Base-by-base conservation (phyloP, 1,284 basidiomycete genomes). In the Peniophora sp. region DNA sequence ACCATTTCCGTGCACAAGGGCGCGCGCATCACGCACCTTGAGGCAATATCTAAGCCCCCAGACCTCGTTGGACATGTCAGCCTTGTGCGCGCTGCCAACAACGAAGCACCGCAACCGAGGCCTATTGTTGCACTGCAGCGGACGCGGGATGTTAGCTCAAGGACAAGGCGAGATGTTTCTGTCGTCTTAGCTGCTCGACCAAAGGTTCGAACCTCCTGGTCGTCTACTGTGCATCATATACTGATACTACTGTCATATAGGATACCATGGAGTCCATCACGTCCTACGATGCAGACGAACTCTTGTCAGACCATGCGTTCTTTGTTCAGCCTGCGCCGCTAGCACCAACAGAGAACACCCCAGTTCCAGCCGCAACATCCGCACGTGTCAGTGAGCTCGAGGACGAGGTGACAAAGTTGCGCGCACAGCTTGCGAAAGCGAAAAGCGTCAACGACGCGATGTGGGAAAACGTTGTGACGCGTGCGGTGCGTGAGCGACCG, bases 401-500 rank as follows among this genome's bases (percentile, higher is more conserved):
- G 64, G 67, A 69, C 2, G 90, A 95, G 63, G 75, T 92, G 9
- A 71, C 72, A 49, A 69, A 66, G 20, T 65, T 94, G 52, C 77
- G 74, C 32, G 76, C 79, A 45, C 83, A 91, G 56, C 69, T 96
- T 1, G 80, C 79, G 23, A 85, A 82, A 62, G 92, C 92, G 3
- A 89, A 90, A 61, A 79, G 83, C 32, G 76, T 94, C 52, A 96
- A 95, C 58, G 90, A 94, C 61, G 75, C 79, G 49, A 94, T 95
- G 85, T 95, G 92, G 92, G 85, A 88, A 57, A 79, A 77, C 1
- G 79, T 94, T 2, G 83, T 89, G 50, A 65, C 81, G n/a, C 66
- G 85, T 3, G 63, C 65, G 50, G 67, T 65, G 20, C 68, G 68
- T 52, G 63, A 60, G 48, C 60, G 59, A 44, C 53, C 51, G 12